Base-by-base conservation (phyloP, 2,329 filamentous ascomycete genomes). In the Plectosphaerella cucumerina region DNA sequence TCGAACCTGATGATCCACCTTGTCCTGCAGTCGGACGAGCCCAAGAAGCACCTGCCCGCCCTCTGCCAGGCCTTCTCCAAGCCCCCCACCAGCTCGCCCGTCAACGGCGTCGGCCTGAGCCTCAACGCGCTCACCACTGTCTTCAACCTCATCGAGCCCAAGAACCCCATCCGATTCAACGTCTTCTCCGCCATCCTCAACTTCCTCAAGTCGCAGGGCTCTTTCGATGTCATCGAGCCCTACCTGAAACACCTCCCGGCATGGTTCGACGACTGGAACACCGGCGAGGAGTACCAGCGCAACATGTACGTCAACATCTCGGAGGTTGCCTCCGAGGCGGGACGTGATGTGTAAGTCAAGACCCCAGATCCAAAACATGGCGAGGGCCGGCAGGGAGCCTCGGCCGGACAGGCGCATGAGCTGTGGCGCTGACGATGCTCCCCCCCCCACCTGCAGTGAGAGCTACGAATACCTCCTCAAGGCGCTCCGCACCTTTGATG, bases 1-100 rank as follows among this genome's bases (percentile, higher is more conserved):
- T 97, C 97, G 76, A 97, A 99, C 76, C 87, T 97, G 61, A 86
- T 99, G 69, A 86, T 97, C 66, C 90, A 97, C 77, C 86, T 99
- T 54, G 84, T 96, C 60, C 81, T 90, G 63, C 90, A 96, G 74
- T 90, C 91, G 53, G 84, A 88, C 62, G 89, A 92, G 62, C 82
- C 88, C 59, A 87, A 90, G 71, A 89, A 88, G 73, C 88, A 94
- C 76, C 85, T 99, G 59, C 88, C 90, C 53, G 82, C 82, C 62
- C 86, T 99, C 64, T 97, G 94, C 83, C 80, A 85, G 64, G 93
- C 95, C 74, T 89, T 99, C 65, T 84, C 84, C 59, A 87, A 90
- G 69, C 93, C 94, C 57, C 84, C 97, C 66, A 84, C 86, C 55
- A 89, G 89, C 55, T 96, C 93, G 47, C 89, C 91, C 49, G 77